Percentiles rank a stretch among this genome's conserved stretches.
Conservation (phyloP, 208 protist genomes). For the Strigomonas oncopelti region DNA sequence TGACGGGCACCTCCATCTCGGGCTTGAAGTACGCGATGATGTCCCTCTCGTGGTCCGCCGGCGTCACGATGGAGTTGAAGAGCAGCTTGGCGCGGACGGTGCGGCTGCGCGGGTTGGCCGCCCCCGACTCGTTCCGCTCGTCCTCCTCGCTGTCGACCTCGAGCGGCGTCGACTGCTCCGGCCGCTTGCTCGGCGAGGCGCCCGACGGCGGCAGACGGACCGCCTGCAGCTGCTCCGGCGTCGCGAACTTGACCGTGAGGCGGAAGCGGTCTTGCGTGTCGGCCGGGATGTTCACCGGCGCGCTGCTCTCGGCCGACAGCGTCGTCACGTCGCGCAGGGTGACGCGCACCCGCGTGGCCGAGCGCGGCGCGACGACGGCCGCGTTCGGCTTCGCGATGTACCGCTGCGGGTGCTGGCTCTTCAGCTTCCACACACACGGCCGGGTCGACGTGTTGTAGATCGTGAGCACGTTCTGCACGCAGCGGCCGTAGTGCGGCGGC, state of each 20-base stretch:
- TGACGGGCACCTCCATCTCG: conserved; percentile 24
- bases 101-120: background rate
- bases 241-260: conserved; percentile 30
- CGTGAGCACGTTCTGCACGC: conserved; percentile 62
- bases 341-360: conserved; percentile 45
- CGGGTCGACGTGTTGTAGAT: conserved; percentile 55
- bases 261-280: conserved; percentile 43
- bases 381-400: conserved; percentile 71
- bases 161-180: conserved; percentile 9
- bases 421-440: conserved; percentile 67
- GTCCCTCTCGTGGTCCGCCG: conserved; percentile 31
- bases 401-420: conserved; percentile 48
- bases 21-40: conserved; percentile 36
- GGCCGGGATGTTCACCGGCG: conserved; percentile 24
- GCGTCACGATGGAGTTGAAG: conserved; percentile 1
- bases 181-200: background rate
- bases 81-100: conserved; percentile 5
- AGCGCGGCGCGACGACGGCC: conserved; percentile 40
- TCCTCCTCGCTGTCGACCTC: conserved; percentile 10
- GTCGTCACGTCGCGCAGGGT: conserved; percentile 45
- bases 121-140: background rate
- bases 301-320: background rate
- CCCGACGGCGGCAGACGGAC: background rate
- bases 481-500: conserved; percentile 56
- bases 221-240: background rate